A percentile compares a stretch with the other conserved stretches of the same genome.
Conservation (phyloP, 805 yeast species). For the Starmerella sirachaensis region DNA sequence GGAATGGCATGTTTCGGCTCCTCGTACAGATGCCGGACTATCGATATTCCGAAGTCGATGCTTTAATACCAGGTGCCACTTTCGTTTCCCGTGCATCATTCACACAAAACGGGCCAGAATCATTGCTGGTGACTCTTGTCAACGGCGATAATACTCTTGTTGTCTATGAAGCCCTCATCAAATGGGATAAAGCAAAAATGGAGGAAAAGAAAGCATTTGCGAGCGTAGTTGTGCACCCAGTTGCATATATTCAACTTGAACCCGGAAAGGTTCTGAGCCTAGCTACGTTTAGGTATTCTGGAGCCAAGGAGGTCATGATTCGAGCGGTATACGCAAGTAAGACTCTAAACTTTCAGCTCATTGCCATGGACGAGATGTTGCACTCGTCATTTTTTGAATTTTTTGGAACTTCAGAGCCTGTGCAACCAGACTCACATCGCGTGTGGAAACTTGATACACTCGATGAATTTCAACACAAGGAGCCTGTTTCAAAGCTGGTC, state of each 20-base stretch:
- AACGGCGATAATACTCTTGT: constrained; percentile 15
- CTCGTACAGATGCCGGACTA: constrained; percentile 39
- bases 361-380: constrained; percentile 9
- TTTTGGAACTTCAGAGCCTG: constrained; percentile 10
- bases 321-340: constrained; percentile 8
- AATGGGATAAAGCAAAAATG: constrained; percentile 21
- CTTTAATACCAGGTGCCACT: constrained; percentile 20
- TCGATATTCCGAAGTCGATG: constrained; percentile 21
- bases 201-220: constrained; percentile 9
- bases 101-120: constrained; percentile 19
- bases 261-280: background rate
- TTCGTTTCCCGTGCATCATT: constrained; percentile 24
- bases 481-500: constrained; percentile 12
- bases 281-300: constrained; percentile 1
- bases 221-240: constrained; percentile 1
- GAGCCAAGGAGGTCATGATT: constrained; percentile 1
- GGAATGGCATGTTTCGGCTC: constrained; percentile 46
- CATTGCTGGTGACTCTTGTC: constrained; percentile 25
- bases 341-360: constrained; percentile 8
- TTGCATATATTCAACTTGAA: constrained; percentile 2
- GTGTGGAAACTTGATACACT: constrained; percentile 9
- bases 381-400: constrained; percentile 21
- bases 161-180: constrained; percentile 24
- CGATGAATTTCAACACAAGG: background rate
- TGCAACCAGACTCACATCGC: constrained; percentile 12